Base-by-base conservation (phyloP, 2,329 filamentous ascomycete genomes). In the Gliomastix tumulicola region DNA sequence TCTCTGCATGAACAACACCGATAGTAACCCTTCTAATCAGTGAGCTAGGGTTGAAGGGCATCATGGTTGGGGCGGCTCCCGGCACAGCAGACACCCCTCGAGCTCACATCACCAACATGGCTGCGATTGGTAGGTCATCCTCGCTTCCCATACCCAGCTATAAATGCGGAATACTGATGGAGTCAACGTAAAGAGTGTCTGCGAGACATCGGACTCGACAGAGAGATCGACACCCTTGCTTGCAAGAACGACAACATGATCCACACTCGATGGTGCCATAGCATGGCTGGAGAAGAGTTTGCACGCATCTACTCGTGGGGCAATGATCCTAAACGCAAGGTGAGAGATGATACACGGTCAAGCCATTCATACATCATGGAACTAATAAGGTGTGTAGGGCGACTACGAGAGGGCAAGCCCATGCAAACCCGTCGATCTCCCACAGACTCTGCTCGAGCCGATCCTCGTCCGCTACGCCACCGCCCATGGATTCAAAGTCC, bases 51-150 rank as follows among this genome's bases (percentile, higher is more conserved):
- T 50, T 72, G 5, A 68, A 55, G 21, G 76, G 76, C 1, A 62
- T 79, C 31, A 65, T 79, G 43, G 60, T 81, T 35, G 64, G 65
- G 7, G 49, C 62, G 3, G 63, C 67, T 0, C 52, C 70, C 0
- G 63, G 66, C 4, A 75, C 68, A 2, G 71, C 75, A 2, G 58
- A 71, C 39, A 77, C 74, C 2, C 76, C 76, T 2, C 59, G 76
- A 19, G 76, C 75, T 1, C 76, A 80, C 48, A 74, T 79, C 38
- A 77, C 70, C 30, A 81, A 79, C 48, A 71, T 70, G 52, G 73
- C 72, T 0, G 71, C 71, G 0, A 49, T 74, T 15, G 61, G 62
- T 64, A 48, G 23, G 47, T 25, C 31, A 7, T 17, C 32, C 4
- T 32, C 17, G 19, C n/a, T n/a, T n/a, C n/a, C n/a, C n/a, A n/a